Evolutionary conservation across 768 basidiomycete genomes (phyloP).

Genomic region (Cyclocybe cylindracea): DNA sequence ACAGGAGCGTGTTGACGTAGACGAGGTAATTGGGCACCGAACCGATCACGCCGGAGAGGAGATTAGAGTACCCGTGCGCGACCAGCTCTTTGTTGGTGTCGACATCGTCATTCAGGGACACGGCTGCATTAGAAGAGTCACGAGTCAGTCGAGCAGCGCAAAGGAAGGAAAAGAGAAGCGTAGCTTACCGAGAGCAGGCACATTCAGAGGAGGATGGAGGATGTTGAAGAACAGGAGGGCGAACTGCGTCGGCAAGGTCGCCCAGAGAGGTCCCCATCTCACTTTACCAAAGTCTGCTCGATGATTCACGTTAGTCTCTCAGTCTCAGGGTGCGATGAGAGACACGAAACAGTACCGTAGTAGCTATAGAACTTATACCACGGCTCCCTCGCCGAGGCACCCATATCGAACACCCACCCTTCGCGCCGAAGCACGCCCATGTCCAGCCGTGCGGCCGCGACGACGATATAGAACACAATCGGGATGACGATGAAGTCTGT

Average conservation of each 20-base stretch:
- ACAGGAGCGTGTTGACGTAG: conserved; percentile 86
- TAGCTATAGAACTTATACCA: conserved; percentile 91
- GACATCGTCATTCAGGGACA: conserved; percentile 86
- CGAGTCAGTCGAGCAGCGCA: neutral
- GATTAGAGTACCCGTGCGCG: conserved; percentile 89
- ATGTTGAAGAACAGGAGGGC: conserved; percentile 90
- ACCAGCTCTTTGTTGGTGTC: conserved; percentile 93
- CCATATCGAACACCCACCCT: conserved; percentile 90
- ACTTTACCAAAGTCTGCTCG: conserved; percentile 39
- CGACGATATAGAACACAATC: conserved; percentile 78
- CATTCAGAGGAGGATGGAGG: conserved; percentile 83
- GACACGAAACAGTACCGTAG: conserved; percentile 54
- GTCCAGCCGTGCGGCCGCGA: conserved; percentile 62
- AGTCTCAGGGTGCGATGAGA: neutral
- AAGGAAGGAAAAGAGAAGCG: neutral
- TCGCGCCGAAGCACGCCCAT: conserved; percentile 55
- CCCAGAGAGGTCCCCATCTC: conserved; percentile 67
- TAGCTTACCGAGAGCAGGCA: conserved; percentile 80
- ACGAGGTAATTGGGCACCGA: conserved; percentile 90
- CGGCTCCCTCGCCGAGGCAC: conserved; percentile 30
- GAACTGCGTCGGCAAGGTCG: conserved; percentile 91
- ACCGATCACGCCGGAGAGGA: conserved; percentile 78
- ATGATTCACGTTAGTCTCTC: conserved; percentile 48
- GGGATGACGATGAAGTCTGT: conserved; percentile 84
- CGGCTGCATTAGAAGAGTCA: conserved; percentile 45